Evolutionary conservation across 208 protist species (phyloP), one percentile per base, ranked within the genome.

Genomic region (Leishmania gerbilli): DNA sequence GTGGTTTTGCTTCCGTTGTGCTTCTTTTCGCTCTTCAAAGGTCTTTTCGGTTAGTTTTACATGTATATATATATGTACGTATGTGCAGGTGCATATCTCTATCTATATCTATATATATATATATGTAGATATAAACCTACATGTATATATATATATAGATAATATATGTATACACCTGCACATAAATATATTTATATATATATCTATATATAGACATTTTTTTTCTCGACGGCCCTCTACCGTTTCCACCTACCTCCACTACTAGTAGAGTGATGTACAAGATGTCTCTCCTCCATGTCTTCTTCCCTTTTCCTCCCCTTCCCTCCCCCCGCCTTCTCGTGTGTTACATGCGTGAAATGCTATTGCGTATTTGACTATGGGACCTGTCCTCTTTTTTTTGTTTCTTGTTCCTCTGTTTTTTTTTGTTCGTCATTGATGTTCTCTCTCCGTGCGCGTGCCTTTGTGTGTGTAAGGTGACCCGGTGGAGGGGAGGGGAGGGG

Each of bases 221-320:
- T 27, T 74, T 76, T 74, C 45, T 69, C 34, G 37, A 21, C 40
- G 34, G 62, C 51, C 60, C 67, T 76, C 31, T 75, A 27, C 71
- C 68, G 27, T 80, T 45, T 42, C 51, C 34, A 37, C n/a, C 51
- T 2, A 55, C 24, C 75, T 81, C 8, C 69, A 74, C 69, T 74
- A 74, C 42, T 55, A 51, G 17, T 55, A 49, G 40, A 49, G 69
- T 74, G 69, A 74, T 74, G 69, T 74, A 74, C 69, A 74, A 40
- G 49, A 65, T 64, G 19, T 56, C 24, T 76, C 55, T 64, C 51
- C 19, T 62, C 72, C 7, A 27, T 37, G 0, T 24, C 19, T 42
- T 69, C 19, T 49, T 79, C 3, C 49, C 31, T 67, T 40, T 24
- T 17, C 34, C 34, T 79, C 3, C 49, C 31, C 51, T 40, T 9